Base-by-base conservation (phyloP, 176 grass and related monocot genomes). In the Hyparrhenia diplandra region DNA sequence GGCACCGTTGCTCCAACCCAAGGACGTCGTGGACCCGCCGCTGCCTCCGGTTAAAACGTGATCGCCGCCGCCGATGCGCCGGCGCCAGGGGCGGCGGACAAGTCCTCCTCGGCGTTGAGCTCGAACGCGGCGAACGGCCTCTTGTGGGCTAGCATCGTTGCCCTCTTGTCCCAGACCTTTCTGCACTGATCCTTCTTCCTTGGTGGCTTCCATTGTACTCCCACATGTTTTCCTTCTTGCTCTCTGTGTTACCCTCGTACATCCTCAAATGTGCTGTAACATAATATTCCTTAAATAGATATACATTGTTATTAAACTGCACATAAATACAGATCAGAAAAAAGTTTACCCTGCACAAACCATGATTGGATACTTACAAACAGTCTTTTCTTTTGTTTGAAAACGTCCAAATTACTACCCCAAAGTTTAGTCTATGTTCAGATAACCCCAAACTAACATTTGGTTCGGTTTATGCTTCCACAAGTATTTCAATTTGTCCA, bases 11-110 rank as follows among this genome's bases (percentile, higher is more conserved):
- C 88, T 99, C 6, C 82, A 91, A 54, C 88, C 82, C 24, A 36
- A 58, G 13, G 90, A 99, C 25, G 75, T 99, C 5, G 34, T 91
- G 20, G 96, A 95, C 59, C 90, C 92, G 13, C 92, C 96, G 27
- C 85, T 99, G 65, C 96, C 96, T 3, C 84, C 88, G 10, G 92
- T 99, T 1, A 25, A 93, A 16, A 67, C 2, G 84, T 85, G 14
- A 67, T 76, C n/a, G n/a, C n/a, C 70, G 40, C 70, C 30, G 61
- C 83, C 20, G 47, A 85, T 29, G 65, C 69, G 45, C 76, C 67
- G 10, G n/a, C 84, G 0, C 68, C 67, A 20, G 46, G 45, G 23
- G 57, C 23, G 7, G 47, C 80, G 32, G 79, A 86, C 49, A 78
- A 39, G 10, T 74, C 4, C 31, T 58, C 73, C 10, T 69, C 83